A percentile compares a stretch with the other conserved stretches of the same genome.
These are phyloP conservation scores for Russula virescens DNA, from an alignment of 768 basidiomycete genomes.

Conservation along the genomic window DNA sequence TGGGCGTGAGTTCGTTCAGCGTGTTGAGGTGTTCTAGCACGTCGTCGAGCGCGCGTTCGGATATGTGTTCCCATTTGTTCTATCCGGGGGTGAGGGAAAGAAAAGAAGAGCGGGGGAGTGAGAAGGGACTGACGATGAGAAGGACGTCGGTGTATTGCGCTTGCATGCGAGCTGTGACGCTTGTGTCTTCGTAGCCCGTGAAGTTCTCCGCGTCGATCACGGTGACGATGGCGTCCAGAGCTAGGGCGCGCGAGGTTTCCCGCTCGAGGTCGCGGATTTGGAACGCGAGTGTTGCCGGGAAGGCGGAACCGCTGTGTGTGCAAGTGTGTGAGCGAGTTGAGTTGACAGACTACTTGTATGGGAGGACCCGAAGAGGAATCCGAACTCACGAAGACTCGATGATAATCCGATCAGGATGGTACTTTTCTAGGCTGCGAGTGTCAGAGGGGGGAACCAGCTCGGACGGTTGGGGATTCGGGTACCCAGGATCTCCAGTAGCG, in stretches of 20 bases:
- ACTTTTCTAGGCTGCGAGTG: constrained; percentile 55
- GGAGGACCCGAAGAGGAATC: constrained; percentile 8
- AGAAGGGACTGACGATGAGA: constrained; percentile 53
- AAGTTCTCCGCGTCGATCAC: constrained; percentile 93
- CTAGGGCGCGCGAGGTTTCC: constrained; percentile 67
- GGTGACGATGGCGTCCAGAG: constrained; percentile 86
- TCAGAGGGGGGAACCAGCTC: neutral
- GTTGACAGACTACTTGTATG: no score
- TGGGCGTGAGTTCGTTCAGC: constrained; percentile 86
- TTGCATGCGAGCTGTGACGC: constrained; percentile 88
- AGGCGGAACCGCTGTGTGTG: constrained; percentile 73
- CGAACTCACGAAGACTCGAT: constrained; percentile 86
- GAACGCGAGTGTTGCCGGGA: constrained; percentile 91
- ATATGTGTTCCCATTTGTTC: constrained; percentile 89
- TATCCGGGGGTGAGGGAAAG: constrained; percentile 27
- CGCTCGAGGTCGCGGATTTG: constrained; percentile 88
- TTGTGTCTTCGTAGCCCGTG: constrained; percentile 85
- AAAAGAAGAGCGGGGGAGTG: neutral
- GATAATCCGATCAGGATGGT: constrained; percentile 82
- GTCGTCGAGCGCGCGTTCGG: constrained; percentile 71
- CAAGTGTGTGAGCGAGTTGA: neutral
- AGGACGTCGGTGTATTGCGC: constrained; percentile 94
- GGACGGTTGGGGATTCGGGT: constrained; percentile 12
- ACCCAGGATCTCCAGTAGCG: constrained; percentile 84
- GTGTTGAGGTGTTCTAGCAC: constrained; percentile 85